phyloP scores from a whole-genome alignment of 2,329 filamentous ascomycete genomes.

The Fusarium torreyae region DNA sequence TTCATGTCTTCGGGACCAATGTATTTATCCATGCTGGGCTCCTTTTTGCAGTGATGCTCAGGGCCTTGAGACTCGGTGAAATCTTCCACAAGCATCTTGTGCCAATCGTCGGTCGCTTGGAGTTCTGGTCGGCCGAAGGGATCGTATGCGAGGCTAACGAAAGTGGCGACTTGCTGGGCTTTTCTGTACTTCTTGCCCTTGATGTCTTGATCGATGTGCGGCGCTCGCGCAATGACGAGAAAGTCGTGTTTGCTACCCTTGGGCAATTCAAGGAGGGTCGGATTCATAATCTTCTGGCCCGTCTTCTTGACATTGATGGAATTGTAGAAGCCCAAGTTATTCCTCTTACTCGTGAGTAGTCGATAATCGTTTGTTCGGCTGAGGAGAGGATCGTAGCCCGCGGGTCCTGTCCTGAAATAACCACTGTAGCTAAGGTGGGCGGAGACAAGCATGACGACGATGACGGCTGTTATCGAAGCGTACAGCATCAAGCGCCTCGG shows the following conservation, averaged over 20 bases:
- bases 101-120: slow-evolving; percentile 38
- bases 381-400: slow-evolving; percentile 38
- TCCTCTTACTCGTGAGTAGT: slow-evolving; percentile 36
- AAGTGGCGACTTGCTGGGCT: slow-evolving; percentile 41
- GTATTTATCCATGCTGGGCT: slow-evolving; percentile 47
- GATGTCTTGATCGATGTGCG: slow-evolving; percentile 40
- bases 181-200: slow-evolving; percentile 43
- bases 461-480: slow-evolving; percentile 22
- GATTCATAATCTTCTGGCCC: slow-evolving; percentile 45
- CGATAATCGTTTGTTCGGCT: slow-evolving; percentile 43
- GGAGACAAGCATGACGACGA: slow-evolving; percentile 29
- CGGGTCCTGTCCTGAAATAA: background rate
- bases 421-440: slow-evolving; percentile 18
- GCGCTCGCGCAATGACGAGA: slow-evolving; percentile 41
- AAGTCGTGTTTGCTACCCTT: slow-evolving; percentile 43
- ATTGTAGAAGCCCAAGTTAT: slow-evolving; percentile 44
- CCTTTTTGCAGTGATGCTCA: slow-evolving; percentile 42
- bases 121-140: slow-evolving; percentile 41
- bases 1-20: slow-evolving; percentile 47
- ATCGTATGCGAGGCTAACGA: slow-evolving; percentile 41
- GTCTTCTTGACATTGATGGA: slow-evolving; percentile 43
- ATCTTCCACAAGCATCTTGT: slow-evolving; percentile 42
- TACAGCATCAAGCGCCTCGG: slow-evolving; percentile 39
- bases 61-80: slow-evolving; percentile 38
- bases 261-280: slow-evolving; percentile 42